Percentiles rank a stretch among this genome's conserved stretches.
phyloP scores from a whole-genome alignment of 2,329 filamentous ascomycete species.

The Colletotrichum higginsianum region DNA sequence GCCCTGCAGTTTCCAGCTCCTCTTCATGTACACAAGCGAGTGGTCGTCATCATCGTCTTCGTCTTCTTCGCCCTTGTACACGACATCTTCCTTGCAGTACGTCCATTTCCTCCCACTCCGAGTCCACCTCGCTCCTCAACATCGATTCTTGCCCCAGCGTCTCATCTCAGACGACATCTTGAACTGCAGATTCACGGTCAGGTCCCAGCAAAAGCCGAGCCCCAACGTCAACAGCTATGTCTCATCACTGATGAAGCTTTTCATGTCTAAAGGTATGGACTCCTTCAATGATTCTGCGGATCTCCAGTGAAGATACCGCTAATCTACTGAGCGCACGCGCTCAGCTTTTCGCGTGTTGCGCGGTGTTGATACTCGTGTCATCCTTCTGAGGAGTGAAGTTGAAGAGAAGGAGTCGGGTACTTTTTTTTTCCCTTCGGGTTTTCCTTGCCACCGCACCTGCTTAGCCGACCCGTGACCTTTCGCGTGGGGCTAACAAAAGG shows the following conservation, averaged over 20 bases:
- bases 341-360: conserved; percentile 8
- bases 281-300: conserved; percentile 9
- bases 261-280: conserved; percentile 12
- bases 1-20: background rate
- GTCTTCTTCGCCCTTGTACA: conserved; percentile 19
- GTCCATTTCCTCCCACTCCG: conserved; percentile 7
- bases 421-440: conserved; percentile 19
- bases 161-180: conserved; percentile 30
- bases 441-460: conserved; percentile 19
- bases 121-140: conserved; percentile 21
- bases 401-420: conserved; percentile 23
- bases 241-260: conserved; percentile 31
- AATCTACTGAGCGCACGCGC: conserved; percentile 17
- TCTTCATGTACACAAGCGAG: no score
- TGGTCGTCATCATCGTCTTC: background rate
- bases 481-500: background rate
- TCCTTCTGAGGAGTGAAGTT: conserved; percentile 8
- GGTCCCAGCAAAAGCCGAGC: conserved; percentile 13
- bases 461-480: conserved; percentile 3
- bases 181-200: conserved; percentile 12
- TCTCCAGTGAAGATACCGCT: conserved; percentile 19
- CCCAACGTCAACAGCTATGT: conserved; percentile 22
- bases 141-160: background rate
- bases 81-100: conserved; percentile 6
- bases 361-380: conserved; percentile 1